Conservation (phyloP, 176 grass and related monocot genomes). For the Puya raimondii region DNA sequence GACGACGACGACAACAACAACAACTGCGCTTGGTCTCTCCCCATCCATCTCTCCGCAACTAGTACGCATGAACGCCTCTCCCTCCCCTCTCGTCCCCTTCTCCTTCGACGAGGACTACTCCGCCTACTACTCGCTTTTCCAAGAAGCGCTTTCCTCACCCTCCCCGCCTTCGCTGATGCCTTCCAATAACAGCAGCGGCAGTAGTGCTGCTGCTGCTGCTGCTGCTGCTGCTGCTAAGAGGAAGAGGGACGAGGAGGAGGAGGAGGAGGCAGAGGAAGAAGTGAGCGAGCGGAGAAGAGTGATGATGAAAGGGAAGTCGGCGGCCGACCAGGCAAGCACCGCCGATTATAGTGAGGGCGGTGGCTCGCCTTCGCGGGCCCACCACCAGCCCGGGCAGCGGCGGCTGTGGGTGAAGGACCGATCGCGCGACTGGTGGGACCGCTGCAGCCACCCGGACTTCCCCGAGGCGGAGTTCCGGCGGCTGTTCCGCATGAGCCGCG, state of each 20-base stretch:
- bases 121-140: constrained; percentile 19
- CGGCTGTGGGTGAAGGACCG: constrained; percentile 67
- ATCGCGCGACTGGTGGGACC: constrained; percentile 66
- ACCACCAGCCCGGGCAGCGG: constrained; percentile 15
- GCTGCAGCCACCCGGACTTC: constrained; percentile 36
- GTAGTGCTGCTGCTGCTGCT: background rate
- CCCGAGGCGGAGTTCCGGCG: constrained; percentile 61
- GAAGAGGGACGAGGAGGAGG: constrained; percentile 28
- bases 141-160: constrained; percentile 4
- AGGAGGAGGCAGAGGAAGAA: background rate
- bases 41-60: background rate
- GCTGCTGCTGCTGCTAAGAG: background rate
- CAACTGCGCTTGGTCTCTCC: background rate
- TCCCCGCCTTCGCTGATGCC: no score
- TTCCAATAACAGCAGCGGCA: background rate
- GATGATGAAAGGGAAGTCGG: no score
- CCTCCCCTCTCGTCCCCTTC: constrained; percentile 15
- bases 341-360: no score
- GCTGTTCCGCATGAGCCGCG: constrained; percentile 62
- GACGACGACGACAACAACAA: no score
- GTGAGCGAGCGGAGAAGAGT: background rate
- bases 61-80: constrained; percentile 27
- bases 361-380: background rate
- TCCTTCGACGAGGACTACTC: constrained; percentile 27
- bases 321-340: no score